These are phyloP conservation scores for Castanea sativa DNA, from an alignment of 306 rosid species.

Conservation along the genomic window DNA sequence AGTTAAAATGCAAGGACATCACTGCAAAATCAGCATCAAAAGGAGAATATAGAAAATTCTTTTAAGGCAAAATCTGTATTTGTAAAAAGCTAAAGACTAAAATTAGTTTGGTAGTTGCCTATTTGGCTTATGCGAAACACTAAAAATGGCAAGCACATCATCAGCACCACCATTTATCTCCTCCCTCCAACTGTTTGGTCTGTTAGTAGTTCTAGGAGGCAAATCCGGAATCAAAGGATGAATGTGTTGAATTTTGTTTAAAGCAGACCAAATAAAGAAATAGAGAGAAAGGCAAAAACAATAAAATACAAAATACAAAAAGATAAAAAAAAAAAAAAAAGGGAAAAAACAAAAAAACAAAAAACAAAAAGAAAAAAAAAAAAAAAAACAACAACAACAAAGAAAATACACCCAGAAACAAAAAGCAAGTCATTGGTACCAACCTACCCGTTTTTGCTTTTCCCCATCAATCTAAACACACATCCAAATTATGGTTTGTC, in stretches of 20 bases:
- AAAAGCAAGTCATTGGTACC: slow-evolving; percentile 37
- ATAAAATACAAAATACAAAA: neutral
- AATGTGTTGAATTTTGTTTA: slow-evolving; percentile 45
- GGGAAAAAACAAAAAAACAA: neutral
- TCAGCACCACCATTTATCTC: slow-evolving; percentile 29
- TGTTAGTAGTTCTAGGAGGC: slow-evolving; percentile 58
- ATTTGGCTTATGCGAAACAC: slow-evolving; percentile 16
- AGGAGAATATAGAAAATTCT: neutral
- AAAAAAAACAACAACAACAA: neutral
- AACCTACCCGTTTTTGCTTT: slow-evolving; percentile 43
- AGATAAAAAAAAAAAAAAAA: neutral
- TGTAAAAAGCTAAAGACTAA: slow-evolving; percentile 11
- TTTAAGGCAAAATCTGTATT: neutral
- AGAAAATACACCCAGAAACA: slow-evolving; percentile 20
- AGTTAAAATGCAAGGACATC: neutral
- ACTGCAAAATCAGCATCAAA: neutral
- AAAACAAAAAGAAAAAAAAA: neutral
- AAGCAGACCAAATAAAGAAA: slow-evolving; percentile 38
- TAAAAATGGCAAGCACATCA: slow-evolving; percentile 51
- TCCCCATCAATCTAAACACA: slow-evolving; percentile 53
- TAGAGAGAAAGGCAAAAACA: neutral
- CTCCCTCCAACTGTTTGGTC: slow-evolving; percentile 58
- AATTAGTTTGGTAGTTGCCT: slow-evolving; percentile 27
- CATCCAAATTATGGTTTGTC: slow-evolving; percentile 3
- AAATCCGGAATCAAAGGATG: slow-evolving; percentile 47